Percentiles rank a stretch among this genome's conserved stretches.
Evolutionary conservation across 2,329 filamentous ascomycete genomes (phyloP).

Genomic region (Cladosporium austrohemisphaericum): DNA sequence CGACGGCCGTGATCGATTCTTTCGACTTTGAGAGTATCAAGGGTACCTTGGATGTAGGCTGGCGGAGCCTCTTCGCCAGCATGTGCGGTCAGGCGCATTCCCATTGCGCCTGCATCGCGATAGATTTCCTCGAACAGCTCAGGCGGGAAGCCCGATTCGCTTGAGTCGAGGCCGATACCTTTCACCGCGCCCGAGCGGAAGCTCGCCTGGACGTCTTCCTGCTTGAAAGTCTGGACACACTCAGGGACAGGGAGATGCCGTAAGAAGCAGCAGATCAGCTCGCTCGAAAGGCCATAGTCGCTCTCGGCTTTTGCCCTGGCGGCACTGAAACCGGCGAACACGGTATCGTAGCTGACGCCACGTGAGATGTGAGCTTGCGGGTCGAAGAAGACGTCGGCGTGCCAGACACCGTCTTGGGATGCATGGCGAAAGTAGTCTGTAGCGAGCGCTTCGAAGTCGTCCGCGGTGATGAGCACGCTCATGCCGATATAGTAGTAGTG

Average conservation of each 20-base stretch:
- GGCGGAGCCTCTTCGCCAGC: slow-evolving; percentile 72
- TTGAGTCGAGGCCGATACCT: slow-evolving; percentile 67
- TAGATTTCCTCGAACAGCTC: slow-evolving; percentile 62
- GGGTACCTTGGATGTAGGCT: slow-evolving; percentile 60
- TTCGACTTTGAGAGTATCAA: slow-evolving; percentile 58
- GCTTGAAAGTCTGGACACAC: slow-evolving; percentile 48
- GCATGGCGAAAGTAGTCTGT: slow-evolving; percentile 68
- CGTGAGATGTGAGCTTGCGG: slow-evolving; percentile 68
- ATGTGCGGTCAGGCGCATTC: slow-evolving; percentile 65
- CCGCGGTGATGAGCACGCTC: slow-evolving; percentile 59
- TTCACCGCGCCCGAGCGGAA: slow-evolving; percentile 52
- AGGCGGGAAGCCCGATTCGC: slow-evolving; percentile 44
- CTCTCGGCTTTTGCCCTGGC: slow-evolving; percentile 58
- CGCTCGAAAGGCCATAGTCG: slow-evolving; percentile 62
- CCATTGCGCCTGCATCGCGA: slow-evolving; percentile 47
- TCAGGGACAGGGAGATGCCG: slow-evolving; percentile 62
- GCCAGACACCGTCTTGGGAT: slow-evolving; percentile 60
- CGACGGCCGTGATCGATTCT: slow-evolving; percentile 74
- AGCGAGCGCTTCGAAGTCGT: slow-evolving; percentile 70
- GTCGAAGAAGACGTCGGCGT: slow-evolving; percentile 79
- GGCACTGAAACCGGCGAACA: slow-evolving; percentile 60
- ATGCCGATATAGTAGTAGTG: slow-evolving; percentile 76
- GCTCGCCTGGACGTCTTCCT: slow-evolving; percentile 41
- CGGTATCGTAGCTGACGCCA: slow-evolving; percentile 59
- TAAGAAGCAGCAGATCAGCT: slow-evolving; percentile 69